A percentile compares a stretch with the other conserved stretches of the same genome.
These are phyloP conservation scores for Hortaea sp. DNA, from an alignment of 2,329 filamentous ascomycete species.

Conservation along the genomic window DNA sequence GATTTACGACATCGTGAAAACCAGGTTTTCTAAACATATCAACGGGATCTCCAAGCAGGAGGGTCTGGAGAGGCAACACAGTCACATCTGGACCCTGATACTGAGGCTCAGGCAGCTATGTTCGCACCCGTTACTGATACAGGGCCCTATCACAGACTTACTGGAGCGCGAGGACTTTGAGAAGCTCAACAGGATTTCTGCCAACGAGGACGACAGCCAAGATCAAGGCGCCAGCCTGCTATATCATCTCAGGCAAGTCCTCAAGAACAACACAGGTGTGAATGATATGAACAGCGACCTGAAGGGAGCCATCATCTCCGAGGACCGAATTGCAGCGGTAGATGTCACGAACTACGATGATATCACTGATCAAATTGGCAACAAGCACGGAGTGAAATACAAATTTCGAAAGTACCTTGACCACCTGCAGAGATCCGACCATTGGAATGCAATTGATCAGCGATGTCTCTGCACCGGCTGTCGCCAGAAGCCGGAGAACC, in stretches of 20 bases:
- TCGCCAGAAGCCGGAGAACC: slow-evolving; percentile 26
- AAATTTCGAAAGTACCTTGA: slow-evolving; percentile 34
- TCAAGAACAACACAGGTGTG: slow-evolving; percentile 5
- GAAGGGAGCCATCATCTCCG: slow-evolving; percentile 9
- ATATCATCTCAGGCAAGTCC: slow-evolving; percentile 11
- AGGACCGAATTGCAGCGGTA: slow-evolving; percentile 8
- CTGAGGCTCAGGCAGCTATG: slow-evolving; percentile 43
- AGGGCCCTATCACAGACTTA: slow-evolving; percentile 35
- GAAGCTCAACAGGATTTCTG: slow-evolving; percentile 23
- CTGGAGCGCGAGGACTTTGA: slow-evolving; percentile 37
- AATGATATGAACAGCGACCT: slow-evolving; percentile 11
- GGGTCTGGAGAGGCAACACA: slow-evolving; percentile 25
- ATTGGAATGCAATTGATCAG: slow-evolving; percentile 27
- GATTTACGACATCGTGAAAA: slow-evolving; percentile 44
- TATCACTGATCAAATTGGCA: slow-evolving; percentile 14
- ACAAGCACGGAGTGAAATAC: slow-evolving; percentile 28
- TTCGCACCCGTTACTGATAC: slow-evolving; percentile 38
- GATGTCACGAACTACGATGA: slow-evolving; percentile 9
- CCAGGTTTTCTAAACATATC: slow-evolving; percentile 34
- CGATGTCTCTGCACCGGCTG: slow-evolving; percentile 36
- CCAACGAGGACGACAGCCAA: slow-evolving; percentile 6
- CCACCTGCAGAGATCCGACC: slow-evolving; percentile 23
- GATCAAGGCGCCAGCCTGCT: slow-evolving; percentile 9
- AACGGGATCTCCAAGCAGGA: slow-evolving; percentile 22
- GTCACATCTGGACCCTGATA: slow-evolving; percentile 38